phyloP scores from a whole-genome alignment of 768 basidiomycete species.

The Gloeophyllum trabeum region DNA sequence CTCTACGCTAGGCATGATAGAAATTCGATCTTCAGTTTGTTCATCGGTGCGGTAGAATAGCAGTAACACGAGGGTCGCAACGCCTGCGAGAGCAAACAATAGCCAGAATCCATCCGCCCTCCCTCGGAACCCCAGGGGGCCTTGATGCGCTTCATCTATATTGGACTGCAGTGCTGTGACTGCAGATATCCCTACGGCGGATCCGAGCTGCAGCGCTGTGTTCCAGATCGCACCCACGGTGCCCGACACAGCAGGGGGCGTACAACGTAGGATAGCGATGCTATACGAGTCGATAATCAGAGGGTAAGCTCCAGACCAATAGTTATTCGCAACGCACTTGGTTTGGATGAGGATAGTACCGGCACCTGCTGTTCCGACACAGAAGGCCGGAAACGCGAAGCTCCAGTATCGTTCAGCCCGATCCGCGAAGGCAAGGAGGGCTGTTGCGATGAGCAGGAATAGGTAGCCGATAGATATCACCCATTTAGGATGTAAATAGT shows the following conservation, averaged over 20 bases:
- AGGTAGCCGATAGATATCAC: neutral
- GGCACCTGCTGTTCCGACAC: slow-evolving; percentile 4
- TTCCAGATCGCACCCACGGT: neutral
- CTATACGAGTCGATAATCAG: neutral
- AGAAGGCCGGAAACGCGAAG: slow-evolving; percentile 6
- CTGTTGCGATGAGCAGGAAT: neutral
- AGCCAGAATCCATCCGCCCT: neutral
- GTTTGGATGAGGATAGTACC: neutral
- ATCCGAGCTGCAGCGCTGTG: neutral
- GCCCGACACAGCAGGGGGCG: neutral
- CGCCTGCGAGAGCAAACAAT: neutral
- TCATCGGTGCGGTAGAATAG: too few species aligned
- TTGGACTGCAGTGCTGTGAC: neutral
- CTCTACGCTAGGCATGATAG: too few species aligned
- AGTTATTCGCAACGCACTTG: neutral
- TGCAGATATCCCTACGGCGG: neutral
- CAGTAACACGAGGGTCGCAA: neutral
- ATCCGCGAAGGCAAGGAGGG: slow-evolving; percentile 6
- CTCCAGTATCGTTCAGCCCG: slow-evolving; percentile 4
- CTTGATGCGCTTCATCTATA: neutral
- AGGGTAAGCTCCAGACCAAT: too few species aligned
- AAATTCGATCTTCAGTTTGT: too few species aligned
- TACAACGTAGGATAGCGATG: neutral
- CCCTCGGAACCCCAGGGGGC: neutral
- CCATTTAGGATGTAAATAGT: neutral